Evolutionary conservation across 2,329 filamentous ascomycete genomes (phyloP).

Genomic region (Fusarium bactridioides): DNA sequence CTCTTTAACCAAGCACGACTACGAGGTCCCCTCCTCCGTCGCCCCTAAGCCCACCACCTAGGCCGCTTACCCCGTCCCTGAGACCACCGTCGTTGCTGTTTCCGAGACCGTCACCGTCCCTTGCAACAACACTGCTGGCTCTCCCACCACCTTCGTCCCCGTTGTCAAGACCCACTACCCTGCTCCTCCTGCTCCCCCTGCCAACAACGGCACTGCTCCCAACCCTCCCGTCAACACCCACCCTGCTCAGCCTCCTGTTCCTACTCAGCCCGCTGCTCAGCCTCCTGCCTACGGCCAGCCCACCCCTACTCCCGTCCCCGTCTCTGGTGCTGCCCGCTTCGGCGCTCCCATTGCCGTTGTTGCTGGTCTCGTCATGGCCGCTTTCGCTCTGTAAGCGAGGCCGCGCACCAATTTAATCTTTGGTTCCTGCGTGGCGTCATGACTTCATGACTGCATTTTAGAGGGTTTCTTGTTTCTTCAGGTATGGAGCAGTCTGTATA

Average conservation of each 20-base stretch:
- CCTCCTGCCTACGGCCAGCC: constrained; percentile 35
- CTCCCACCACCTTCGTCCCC: constrained; percentile 33
- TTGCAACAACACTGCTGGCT: constrained; percentile 38
- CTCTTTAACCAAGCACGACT: constrained; percentile 10
- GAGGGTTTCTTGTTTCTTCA: constrained; percentile 41
- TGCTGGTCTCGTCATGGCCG: constrained; percentile 52
- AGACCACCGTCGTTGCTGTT: constrained; percentile 38
- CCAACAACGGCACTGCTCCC: constrained; percentile 17
- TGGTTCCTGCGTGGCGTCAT: constrained; percentile 40
- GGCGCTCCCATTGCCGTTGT: constrained; percentile 51
- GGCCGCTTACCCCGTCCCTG: constrained; percentile 18
- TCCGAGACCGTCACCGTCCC: constrained; percentile 32
- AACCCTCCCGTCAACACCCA: constrained; percentile 31
- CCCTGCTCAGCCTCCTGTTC: constrained; percentile 35
- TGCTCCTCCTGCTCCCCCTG: constrained; percentile 27
- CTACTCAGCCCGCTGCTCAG: constrained; percentile 21
- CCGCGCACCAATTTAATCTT: constrained; percentile 25
- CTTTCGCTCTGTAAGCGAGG: constrained; percentile 53
- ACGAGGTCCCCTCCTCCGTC: constrained; percentile 38
- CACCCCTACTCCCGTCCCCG: constrained; percentile 36
- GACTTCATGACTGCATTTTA: constrained; percentile 45
- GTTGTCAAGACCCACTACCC: constrained; percentile 35
- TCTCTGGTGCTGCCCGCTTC: constrained; percentile 43
- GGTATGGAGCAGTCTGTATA: constrained; percentile 39
- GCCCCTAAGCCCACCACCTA: constrained; percentile 33